Conservation (phyloP, 768 basidiomycete species). For the Rhizopogon roseolus region DNA sequence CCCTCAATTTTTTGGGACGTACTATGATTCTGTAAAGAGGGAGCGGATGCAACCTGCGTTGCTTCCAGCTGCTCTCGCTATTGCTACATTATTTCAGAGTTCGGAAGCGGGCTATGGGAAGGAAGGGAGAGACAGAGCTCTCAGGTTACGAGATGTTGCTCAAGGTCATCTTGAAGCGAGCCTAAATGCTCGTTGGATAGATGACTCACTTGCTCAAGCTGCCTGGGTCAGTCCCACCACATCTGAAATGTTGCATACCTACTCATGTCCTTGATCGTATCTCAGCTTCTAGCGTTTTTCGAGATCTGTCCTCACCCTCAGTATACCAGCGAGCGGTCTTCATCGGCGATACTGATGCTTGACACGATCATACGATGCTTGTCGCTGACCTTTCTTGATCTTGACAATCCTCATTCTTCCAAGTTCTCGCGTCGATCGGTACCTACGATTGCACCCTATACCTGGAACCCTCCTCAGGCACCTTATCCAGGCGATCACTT, state of each 20-base stretch:
- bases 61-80: slow-evolving; percentile 54
- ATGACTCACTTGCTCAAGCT: slow-evolving; percentile 69
- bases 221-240: slow-evolving; percentile 56
- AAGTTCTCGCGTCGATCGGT: slow-evolving; percentile 47
- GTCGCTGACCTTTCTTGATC: slow-evolving; percentile 55
- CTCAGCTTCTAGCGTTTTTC: slow-evolving; percentile 64
- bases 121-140: slow-evolving; percentile 49
- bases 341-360: slow-evolving; percentile 54
- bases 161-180: slow-evolving; percentile 70
- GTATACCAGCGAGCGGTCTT: slow-evolving; percentile 48
- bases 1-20: slow-evolving; percentile 58
- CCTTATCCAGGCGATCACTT: background rate
- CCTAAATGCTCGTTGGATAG: slow-evolving; percentile 65
- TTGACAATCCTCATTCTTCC: slow-evolving; percentile 46
- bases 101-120: slow-evolving; percentile 52
- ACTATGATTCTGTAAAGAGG: slow-evolving; percentile 50
- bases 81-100: slow-evolving; percentile 68
- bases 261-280: slow-evolving; percentile 5
- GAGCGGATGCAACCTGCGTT: slow-evolving; percentile 64
- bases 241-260: background rate
- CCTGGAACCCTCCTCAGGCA: slow-evolving; percentile 6
- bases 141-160: slow-evolving; percentile 61
- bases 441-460: slow-evolving; percentile 32
- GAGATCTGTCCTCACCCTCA: slow-evolving; percentile 67
- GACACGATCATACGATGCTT: slow-evolving; percentile 66